phyloP scores from a whole-genome alignment of 176 grass and related monocot genomes.

The Triticum urartu region DNA sequence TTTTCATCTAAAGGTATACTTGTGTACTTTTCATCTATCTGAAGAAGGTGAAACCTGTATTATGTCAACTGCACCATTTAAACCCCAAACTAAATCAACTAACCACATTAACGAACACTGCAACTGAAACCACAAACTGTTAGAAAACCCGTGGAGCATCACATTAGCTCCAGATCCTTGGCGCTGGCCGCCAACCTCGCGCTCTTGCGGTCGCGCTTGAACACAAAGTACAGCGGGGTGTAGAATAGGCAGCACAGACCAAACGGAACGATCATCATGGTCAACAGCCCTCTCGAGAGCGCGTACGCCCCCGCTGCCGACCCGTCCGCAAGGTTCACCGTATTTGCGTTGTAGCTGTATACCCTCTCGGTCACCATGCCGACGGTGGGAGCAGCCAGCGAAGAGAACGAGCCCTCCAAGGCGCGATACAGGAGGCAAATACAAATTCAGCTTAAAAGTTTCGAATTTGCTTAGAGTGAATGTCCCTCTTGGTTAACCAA shows the following conservation, averaged over 20 bases:
- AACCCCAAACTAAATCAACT: neutral
- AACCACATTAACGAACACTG: neutral
- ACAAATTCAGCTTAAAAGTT: no score
- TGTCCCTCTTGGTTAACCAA: no score
- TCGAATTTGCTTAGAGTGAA: no score
- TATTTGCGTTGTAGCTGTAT: slow-evolving; percentile 76
- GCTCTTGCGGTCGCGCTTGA: slow-evolving; percentile 73
- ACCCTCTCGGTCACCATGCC: slow-evolving; percentile 78
- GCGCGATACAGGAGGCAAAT: slow-evolving; percentile 30
- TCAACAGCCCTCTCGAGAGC: slow-evolving; percentile 73
- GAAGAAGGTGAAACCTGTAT: neutral
- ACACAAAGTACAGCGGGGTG: slow-evolving; percentile 74
- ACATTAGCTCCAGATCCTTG: slow-evolving; percentile 69
- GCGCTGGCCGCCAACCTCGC: slow-evolving; percentile 52
- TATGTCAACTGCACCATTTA: neutral
- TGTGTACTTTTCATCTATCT: neutral
- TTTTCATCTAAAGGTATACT: no score
- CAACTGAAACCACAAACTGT: neutral
- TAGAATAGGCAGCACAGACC: slow-evolving; percentile 77
- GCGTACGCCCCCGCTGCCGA: slow-evolving; percentile 70
- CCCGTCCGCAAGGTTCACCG: slow-evolving; percentile 49
- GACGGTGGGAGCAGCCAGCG: slow-evolving; percentile 76
- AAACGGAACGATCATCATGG: slow-evolving; percentile 87
- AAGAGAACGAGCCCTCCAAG: slow-evolving; percentile 56
- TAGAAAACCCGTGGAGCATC: neutral